A percentile compares a stretch with the other conserved stretches of the same genome.
phyloP scores from a whole-genome alignment of 2,329 filamentous ascomycete species.

The Lecanicillium sp. region DNA sequence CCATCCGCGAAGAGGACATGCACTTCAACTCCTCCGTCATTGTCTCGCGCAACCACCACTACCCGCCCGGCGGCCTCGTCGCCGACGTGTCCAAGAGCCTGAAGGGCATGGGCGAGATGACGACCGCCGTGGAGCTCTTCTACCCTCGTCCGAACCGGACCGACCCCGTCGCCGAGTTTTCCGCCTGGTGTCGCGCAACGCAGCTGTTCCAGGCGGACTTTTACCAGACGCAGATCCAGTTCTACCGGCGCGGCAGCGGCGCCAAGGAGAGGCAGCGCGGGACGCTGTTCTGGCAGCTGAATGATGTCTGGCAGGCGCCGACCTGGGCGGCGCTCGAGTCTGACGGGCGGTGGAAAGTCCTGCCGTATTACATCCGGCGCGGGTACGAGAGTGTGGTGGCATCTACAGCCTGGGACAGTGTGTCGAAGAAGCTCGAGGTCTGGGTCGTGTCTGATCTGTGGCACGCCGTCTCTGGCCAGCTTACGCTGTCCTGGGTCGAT shows the following conservation, averaged over 20 bases:
- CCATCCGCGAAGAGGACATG: constrained; percentile 5
- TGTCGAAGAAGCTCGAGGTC: constrained; percentile 42
- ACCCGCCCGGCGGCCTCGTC: constrained; percentile 19
- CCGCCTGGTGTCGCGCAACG: constrained; percentile 54
- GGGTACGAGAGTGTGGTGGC: constrained; percentile 53
- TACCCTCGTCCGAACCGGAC: constrained; percentile 50
- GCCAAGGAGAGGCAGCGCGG: constrained; percentile 53
- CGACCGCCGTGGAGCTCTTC: constrained; percentile 46
- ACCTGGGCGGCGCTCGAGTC: constrained; percentile 61
- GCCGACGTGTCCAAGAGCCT: constrained; percentile 1
- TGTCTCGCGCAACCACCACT: constrained; percentile 46
- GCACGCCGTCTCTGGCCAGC: constrained; percentile 11
- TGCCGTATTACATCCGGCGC: constrained; percentile 53
- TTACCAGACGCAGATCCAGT: constrained; percentile 54
- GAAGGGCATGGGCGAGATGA: constrained; percentile 51
- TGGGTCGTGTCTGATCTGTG: constrained; percentile 25
- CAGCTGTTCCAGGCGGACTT: constrained; percentile 60
- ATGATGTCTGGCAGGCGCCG: constrained; percentile 59
- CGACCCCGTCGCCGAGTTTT: constrained; percentile 51
- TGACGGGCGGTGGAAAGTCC: constrained; percentile 55
- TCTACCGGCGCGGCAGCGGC: constrained; percentile 55
- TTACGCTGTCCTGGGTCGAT: constrained; percentile 15
- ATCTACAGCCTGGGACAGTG: constrained; percentile 48
- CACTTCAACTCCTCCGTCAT: constrained; percentile 10
- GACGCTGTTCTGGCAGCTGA: constrained; percentile 58